Evolutionary conservation across 2,329 filamentous ascomycete genomes (phyloP).

Genomic region (Apiospora kogelbergensis): DNA sequence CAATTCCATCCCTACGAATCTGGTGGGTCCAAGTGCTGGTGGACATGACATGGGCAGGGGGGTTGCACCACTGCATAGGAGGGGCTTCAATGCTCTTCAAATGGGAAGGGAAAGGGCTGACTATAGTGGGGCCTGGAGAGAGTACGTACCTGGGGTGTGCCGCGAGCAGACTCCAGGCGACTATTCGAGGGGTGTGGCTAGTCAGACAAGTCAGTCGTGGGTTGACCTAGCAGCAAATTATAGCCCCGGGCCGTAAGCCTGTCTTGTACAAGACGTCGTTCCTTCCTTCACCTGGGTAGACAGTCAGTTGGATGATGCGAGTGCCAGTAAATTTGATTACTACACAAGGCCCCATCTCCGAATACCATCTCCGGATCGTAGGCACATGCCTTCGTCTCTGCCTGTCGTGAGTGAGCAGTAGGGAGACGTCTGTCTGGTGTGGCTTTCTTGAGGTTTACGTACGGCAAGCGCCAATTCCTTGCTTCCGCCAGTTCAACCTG

Average conservation of each 20-base stretch:
- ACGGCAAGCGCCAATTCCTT: background rate
- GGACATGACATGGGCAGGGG: background rate
- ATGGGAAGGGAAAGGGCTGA: background rate
- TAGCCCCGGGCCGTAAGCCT: background rate
- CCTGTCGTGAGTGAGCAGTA: background rate
- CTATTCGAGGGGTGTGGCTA: background rate
- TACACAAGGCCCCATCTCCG: background rate
- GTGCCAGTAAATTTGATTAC: background rate
- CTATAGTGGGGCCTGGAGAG: background rate
- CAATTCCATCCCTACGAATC: background rate
- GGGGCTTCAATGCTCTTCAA: slow-evolving; percentile 4
- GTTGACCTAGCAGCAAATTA: background rate
- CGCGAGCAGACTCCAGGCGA: background rate
- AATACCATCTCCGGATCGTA: background rate
- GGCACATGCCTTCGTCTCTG: background rate
- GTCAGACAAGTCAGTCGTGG: background rate
- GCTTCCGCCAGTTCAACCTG: background rate
- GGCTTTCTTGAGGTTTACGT: background rate
- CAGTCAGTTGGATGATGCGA: background rate
- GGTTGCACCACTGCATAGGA: background rate
- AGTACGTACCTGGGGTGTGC: background rate
- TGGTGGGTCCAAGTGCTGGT: background rate
- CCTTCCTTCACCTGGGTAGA: background rate
- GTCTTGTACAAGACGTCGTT: background rate
- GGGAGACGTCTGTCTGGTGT: background rate